Conservation (phyloP, 176 grass and related monocot genomes). For the Bromus sterilis region DNA sequence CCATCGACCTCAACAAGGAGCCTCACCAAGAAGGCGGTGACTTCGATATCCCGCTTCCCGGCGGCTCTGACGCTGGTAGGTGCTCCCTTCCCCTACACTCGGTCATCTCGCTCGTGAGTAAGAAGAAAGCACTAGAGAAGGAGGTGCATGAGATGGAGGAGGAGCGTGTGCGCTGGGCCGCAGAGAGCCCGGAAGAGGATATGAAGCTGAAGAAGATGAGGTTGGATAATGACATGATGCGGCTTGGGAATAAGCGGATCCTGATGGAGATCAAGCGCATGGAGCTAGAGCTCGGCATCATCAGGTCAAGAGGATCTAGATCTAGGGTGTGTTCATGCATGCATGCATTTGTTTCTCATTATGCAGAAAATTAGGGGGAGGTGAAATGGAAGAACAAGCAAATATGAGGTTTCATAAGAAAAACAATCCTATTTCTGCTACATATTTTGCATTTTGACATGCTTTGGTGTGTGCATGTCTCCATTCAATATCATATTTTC, state of each 20-base stretch:
- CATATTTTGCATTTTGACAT: background rate
- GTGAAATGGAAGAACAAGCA: background rate
- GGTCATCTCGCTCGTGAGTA: background rate
- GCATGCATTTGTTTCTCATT: background rate
- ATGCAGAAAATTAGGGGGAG: background rate
- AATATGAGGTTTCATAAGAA: background rate
- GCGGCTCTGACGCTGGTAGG: background rate
- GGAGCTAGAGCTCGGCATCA: background rate
- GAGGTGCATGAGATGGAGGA: background rate
- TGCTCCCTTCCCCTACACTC: too few species aligned
- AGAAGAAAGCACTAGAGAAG: background rate
- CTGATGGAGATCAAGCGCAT: background rate
- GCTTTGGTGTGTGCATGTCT: background rate
- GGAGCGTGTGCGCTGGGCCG: background rate
- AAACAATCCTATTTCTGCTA: background rate
- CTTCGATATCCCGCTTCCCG: background rate
- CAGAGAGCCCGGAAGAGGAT: background rate
- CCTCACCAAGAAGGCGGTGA: background rate
- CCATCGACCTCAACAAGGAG: background rate
- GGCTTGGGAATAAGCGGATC: background rate
- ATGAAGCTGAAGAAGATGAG: slow-evolving; percentile 1
- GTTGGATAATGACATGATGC: background rate
- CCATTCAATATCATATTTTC: background rate
- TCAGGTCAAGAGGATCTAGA: background rate
- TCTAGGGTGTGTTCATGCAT: background rate